Evolutionary conservation across 306 rosid species (phyloP).

Genomic region (Ochetophila trinervis): DNA sequence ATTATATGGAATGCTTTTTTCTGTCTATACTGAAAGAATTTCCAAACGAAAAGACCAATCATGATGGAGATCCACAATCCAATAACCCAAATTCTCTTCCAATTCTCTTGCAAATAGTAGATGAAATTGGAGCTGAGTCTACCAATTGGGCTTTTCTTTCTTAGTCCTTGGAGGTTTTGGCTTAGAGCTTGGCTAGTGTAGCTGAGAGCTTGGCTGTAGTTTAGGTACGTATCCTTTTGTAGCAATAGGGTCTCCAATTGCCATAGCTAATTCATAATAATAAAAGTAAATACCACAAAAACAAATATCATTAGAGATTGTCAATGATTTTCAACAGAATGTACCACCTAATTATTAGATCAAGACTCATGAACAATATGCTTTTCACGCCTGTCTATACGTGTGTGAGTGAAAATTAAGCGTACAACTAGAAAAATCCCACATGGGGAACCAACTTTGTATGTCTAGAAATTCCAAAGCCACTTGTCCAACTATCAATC

Average conservation of each 20-base stretch:
- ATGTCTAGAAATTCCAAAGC: constrained; percentile 3
- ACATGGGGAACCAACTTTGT: constrained; percentile 18
- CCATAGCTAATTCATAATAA: constrained; percentile 65
- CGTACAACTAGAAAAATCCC: constrained; percentile 12
- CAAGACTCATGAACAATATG: constrained; percentile 18
- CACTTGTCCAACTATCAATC: constrained; percentile 5
- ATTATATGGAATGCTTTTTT: constrained; percentile 56
- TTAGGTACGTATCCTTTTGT: constrained; percentile 92
- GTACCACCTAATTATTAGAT: constrained; percentile 30
- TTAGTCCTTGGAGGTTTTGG: constrained; percentile 91
- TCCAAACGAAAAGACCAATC: constrained; percentile 84
- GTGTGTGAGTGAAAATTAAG: constrained; percentile 18
- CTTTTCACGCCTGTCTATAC: constrained; percentile 18
- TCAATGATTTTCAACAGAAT: background rate
- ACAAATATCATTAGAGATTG: constrained; percentile 28
- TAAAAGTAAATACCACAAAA: constrained; percentile 15
- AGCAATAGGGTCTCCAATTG: constrained; percentile 92
- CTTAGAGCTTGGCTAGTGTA: constrained; percentile 98
- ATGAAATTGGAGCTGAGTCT: constrained; percentile 60
- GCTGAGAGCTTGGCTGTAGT: constrained; percentile 97
- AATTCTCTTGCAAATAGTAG: constrained; percentile 84
- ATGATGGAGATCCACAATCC: constrained; percentile 65
- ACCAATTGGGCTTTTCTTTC: constrained; percentile 65
- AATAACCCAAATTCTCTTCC: constrained; percentile 92
- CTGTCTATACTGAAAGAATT: constrained; percentile 66